Evolutionary conservation across 75 land plant species (phyloP), one percentile per base, ranked within the genome.

Genomic region (Pinus tabuliformis): DNA sequence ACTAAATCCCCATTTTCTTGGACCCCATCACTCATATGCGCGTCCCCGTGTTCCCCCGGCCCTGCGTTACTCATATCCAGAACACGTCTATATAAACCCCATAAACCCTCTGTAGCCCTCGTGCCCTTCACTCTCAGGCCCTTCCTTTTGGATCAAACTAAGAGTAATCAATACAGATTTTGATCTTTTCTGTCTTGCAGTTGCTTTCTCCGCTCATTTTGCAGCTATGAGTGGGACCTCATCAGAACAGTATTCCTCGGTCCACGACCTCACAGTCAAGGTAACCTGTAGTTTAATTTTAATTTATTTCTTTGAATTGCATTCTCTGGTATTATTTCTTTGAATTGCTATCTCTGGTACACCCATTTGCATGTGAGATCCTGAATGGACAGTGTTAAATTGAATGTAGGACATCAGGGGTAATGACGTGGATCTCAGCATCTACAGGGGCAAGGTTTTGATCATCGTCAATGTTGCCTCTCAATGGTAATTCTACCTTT

Each of bases 401-500:
- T 14, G 49, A 2, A 39, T 66, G 71, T 82, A 93, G 96, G 92
- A 91, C 81, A 87, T 86, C 36, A 75, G 58, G 5, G 97, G 92
- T 22, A 86, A 90, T 59, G 91, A 94, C 75, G 95, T 94, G 59
- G 88, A 92, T 72, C 84, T 94, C 54, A 83, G 95, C 84, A 75
- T 17, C 4, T 94, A 92, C 81, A 90, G 88, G 81, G 97, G 97
- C 42, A 92, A 94, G 73, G 92, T 86, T 20, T 82, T 94, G 49
- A 84, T 94, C 74, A 83, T 93, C 78, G 97, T 94, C 77, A 94
- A 94, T 82, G 95, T 94, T 78, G 97, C 97, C 20, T 94, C 97
- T n/a, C 81, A 90, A 80, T 94, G 95, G 95, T 90, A 81, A 36
- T 39, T 66, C 37, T 39, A 20, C 39, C 22, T 66, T 66, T 6